Conservation (phyloP, 192 early-diverging fungal species). For the Chytriomyces sp. region DNA sequence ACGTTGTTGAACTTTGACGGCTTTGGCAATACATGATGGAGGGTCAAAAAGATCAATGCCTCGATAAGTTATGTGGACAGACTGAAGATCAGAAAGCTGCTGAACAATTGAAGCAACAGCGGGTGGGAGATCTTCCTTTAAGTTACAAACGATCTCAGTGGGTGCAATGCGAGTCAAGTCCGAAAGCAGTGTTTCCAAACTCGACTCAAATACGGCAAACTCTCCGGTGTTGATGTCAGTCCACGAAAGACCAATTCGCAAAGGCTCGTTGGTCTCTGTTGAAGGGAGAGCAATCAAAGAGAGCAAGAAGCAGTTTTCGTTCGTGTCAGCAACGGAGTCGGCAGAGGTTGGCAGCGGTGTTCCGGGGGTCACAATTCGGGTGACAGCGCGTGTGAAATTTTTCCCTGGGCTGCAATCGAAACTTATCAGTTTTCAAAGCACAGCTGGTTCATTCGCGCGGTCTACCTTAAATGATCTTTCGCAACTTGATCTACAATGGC, state of each 20-base stretch:
- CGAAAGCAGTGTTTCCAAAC: slow-evolving; percentile 53
- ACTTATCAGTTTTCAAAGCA: neutral
- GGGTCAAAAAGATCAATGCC: neutral
- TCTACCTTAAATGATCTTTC: slow-evolving; percentile 23
- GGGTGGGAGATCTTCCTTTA: neutral
- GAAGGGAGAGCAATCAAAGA: slow-evolving; percentile 38
- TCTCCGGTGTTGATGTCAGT: slow-evolving; percentile 90
- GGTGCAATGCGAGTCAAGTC: slow-evolving; percentile 86
- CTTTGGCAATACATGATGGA: neutral
- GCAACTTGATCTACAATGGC: slow-evolving; percentile 52
- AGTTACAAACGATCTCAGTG: slow-evolving; percentile 68
- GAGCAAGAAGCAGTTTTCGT: slow-evolving; percentile 48
- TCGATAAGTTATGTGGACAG: neutral
- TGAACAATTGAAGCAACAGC: neutral
- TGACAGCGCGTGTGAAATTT: slow-evolving; percentile 67
- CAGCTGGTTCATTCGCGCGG: neutral
- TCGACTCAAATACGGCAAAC: slow-evolving; percentile 71
- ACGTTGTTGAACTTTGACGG: slow-evolving; percentile 2
- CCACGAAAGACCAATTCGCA: slow-evolving; percentile 80
- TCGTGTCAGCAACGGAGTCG: neutral
- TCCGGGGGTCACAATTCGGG: slow-evolving; percentile 83
- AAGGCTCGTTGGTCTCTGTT: slow-evolving; percentile 23
- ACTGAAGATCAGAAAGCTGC: neutral
- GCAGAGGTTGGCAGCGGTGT: slow-evolving; percentile 71
- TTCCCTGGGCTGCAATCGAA: slow-evolving; percentile 12